Conservation (phyloP, 1,139 yeast genomes). For the Maudiozyma humilis region DNA sequence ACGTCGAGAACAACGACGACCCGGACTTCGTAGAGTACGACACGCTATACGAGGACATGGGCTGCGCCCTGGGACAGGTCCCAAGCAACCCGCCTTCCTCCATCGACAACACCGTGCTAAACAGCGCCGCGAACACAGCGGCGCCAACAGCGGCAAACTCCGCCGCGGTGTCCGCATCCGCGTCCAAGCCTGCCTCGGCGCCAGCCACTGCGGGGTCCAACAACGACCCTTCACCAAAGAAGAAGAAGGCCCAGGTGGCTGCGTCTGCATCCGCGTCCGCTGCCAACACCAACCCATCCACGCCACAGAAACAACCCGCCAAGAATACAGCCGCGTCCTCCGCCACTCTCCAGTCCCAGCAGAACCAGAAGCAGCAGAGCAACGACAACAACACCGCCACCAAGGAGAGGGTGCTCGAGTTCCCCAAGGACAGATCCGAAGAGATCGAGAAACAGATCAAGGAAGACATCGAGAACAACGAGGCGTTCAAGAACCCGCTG, state of each 20-base stretch:
- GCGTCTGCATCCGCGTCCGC: too few species aligned
- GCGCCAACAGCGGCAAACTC: too few species aligned
- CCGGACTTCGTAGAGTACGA: conserved; percentile 96
- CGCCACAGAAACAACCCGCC: background rate
- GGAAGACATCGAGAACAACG: conserved; percentile 20
- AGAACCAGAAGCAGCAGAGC: background rate
- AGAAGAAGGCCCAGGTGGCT: too few species aligned
- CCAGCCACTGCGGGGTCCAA: background rate
- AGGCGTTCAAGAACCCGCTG: conserved; percentile 28
- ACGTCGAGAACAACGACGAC: conserved; percentile 90
- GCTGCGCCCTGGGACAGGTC: too few species aligned
- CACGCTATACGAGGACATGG: conserved; percentile 81
- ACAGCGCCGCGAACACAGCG: too few species aligned
- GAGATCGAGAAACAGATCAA: conserved; percentile 25
- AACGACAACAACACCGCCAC: background rate
- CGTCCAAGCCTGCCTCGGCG: too few species aligned
- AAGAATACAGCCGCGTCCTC: background rate
- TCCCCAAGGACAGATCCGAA: conserved; percentile 24
- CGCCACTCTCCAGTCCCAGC: background rate
- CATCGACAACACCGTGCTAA: too few species aligned
- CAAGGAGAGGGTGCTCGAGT: conserved; percentile 7
- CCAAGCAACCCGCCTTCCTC: too few species aligned
- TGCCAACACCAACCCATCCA: background rate
- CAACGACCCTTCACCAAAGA: conserved; percentile 20
- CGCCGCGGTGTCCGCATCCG: too few species aligned